Evolutionary conservation across 129 eudicot genomes (phyloP), one percentile per base, ranked within the genome.

Genomic region (sunflower (Helianthus annuus)): DNA sequence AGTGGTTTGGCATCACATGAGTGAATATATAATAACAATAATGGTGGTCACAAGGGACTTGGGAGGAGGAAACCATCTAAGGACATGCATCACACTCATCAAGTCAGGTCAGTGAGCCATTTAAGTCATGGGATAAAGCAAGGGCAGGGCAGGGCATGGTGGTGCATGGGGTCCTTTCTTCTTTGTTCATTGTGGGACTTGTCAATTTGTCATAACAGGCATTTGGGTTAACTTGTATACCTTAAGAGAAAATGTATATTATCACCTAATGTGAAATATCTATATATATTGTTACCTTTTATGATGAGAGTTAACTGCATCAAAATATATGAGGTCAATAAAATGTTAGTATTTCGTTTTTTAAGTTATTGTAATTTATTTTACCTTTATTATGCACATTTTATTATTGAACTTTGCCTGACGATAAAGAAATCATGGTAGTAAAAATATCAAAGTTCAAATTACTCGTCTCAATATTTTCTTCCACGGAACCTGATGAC

Each of bases 21-120:
- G 65, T 69, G 52, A 29, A 11, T 39, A 8, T 42, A 16, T 73
- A 75, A 75, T 65, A 69, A 49, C 42, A 75, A 75, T 75, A 75
- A 75, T 77, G 64, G 81, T 77, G 70, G 81, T 77, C 76, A 77
- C 81, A 69, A 69, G 81, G 64, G 71, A 77, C 64, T 61, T 77
- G 81, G 44, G 81, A 77, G 72, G 29, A 56, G 64, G 78, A 73
- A 59, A 58, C 77, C 77, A 73, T 68, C 69, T 76, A 49, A 76
- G 70, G 71, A 69, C 62, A 74, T 62, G 71, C 64, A 74, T 51
- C 52, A 49, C 42, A 49, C 46, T 65, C 57, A 69, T 69, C 27
- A 69, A 69, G 70, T 66, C 52, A 66, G 77, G 59, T 69, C 66
- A 69, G 79, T 66, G 79, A 75, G 73, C 72, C 72, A 75, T 75